Conservation (phyloP, 169 alveolate species). For the Eimeria sp. region DNA sequence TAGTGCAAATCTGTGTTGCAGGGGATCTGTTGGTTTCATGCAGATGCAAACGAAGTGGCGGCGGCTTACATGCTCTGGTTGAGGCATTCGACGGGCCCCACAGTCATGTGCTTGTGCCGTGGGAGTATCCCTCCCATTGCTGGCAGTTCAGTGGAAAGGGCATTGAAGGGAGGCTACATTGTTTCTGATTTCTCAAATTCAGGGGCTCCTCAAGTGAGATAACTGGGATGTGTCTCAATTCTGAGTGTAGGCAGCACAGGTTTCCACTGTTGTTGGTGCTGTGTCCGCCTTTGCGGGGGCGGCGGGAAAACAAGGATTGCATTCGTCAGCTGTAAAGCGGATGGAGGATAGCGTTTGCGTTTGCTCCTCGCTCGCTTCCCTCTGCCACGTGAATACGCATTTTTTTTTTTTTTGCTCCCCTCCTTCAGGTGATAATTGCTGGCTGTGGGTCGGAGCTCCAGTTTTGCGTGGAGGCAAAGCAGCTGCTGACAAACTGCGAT, state of each 20-base stretch:
- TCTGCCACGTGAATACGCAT: not conserved
- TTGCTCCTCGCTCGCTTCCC: not conserved
- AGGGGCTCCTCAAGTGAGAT: conserved; percentile 60
- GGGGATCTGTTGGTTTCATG: not conserved
- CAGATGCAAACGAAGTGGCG: conserved; percentile 83
- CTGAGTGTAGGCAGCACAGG: not conserved
- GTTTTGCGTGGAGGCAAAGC: conserved; percentile 86
- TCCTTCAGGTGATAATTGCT: conserved; percentile 84
- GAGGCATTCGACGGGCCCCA: conserved; percentile 75
- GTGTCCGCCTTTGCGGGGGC: not conserved
- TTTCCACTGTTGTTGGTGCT: not conserved
- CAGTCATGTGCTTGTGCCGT: conserved; percentile 82
- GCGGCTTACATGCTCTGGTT: conserved; percentile 83
- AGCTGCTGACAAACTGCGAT: conserved; percentile 80
- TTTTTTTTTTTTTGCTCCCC: not conserved
- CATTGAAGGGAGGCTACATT: conserved; percentile 89
- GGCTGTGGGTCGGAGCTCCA: conserved; percentile 89
- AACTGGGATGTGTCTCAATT: not conserved
- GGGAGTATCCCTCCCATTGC: conserved; percentile 85
- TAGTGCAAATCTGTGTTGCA: not conserved
- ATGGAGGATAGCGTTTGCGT: not conserved
- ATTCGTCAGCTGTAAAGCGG: not conserved
- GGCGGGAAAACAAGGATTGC: not conserved
- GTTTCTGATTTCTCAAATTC: conserved; percentile 83
- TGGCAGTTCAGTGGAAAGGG: conserved; percentile 85